Conservation (phyloP, 148 eudicot genomes). For the Rhododendron williamsianum region DNA sequence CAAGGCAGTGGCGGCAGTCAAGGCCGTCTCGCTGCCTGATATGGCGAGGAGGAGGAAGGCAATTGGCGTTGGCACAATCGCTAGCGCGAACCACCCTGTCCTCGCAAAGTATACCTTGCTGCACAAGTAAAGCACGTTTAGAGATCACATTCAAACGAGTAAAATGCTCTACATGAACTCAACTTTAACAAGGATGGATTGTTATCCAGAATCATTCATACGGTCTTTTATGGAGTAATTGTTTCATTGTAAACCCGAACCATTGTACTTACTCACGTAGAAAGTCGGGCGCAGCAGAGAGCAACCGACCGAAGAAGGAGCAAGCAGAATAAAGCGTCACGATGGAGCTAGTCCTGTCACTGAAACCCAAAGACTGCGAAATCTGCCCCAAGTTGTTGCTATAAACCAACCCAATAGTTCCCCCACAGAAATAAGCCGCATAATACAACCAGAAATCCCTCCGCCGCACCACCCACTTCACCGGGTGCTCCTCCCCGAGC, state of each 20-base stretch:
- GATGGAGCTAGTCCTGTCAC: slow-evolving; percentile 39
- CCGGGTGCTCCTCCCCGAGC: slow-evolving; percentile 78
- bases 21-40: slow-evolving; percentile 18
- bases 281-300: slow-evolving; percentile 73
- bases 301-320: slow-evolving; percentile 81
- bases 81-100: slow-evolving; percentile 24
- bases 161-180: neutral
- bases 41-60: slow-evolving; percentile 17
- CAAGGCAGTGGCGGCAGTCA: slow-evolving; percentile 16
- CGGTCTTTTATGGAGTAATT: neutral
- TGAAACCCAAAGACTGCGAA: slow-evolving; percentile 69
- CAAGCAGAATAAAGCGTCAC: slow-evolving; percentile 69
- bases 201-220: neutral
- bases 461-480: slow-evolving; percentile 41
- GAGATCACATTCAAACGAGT: neutral
- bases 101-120: slow-evolving; percentile 28
- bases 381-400: slow-evolving; percentile 88
- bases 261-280: slow-evolving; percentile 53
- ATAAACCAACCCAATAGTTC: slow-evolving; percentile 79
- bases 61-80: slow-evolving; percentile 20
- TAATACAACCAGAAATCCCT: slow-evolving; percentile 85
- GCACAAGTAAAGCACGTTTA: neutral
- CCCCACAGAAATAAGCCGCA: slow-evolving; percentile 71
- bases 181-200: neutral
- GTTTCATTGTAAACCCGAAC: neutral